These are phyloP conservation scores for Ballota nigra DNA, from an alignment of 257 asterid species.

Conservation along the genomic window DNA sequence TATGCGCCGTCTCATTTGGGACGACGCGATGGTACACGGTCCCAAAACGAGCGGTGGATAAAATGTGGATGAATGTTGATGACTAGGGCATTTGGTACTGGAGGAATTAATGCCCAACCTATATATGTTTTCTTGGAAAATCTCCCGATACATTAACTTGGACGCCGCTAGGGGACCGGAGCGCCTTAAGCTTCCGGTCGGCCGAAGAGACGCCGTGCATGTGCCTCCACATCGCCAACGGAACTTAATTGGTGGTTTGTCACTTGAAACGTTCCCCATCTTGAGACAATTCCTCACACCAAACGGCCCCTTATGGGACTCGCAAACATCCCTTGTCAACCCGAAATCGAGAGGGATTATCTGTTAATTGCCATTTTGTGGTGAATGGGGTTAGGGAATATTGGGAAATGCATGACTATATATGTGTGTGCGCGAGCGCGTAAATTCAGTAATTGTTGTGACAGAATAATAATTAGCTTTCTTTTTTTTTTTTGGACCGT, in stretches of 20 bases:
- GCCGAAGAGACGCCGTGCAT: conserved; percentile 42
- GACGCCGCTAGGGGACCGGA: conserved; percentile 49
- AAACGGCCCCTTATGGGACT: no score
- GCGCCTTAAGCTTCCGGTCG: conserved; percentile 38
- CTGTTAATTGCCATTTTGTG: conserved; percentile 40
- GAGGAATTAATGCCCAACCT: conserved; percentile 59
- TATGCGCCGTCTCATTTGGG: conserved; percentile 44
- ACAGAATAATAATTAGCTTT: neutral
- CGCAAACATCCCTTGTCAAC: conserved; percentile 44
- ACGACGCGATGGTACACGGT: conserved; percentile 60
- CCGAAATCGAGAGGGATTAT: conserved; percentile 67
- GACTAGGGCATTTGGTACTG: conserved; percentile 45
- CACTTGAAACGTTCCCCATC: conserved; percentile 63
- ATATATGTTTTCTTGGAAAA: conserved; percentile 39
- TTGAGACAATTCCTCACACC: no score
- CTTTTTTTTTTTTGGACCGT: no score
- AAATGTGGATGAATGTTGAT: conserved; percentile 66
- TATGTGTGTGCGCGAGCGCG: neutral
- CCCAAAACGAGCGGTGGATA: conserved; percentile 53
- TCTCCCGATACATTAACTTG: conserved; percentile 72
- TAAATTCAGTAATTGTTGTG: neutral
- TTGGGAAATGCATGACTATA: neutral
- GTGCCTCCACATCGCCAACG: conserved; percentile 52
- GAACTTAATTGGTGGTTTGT: conserved; percentile 56
- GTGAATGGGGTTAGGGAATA: conserved; percentile 9